Evolutionary conservation across 23 red algal genomes (phyloP).

Genomic region (Gracilaria gracilis): DNA sequence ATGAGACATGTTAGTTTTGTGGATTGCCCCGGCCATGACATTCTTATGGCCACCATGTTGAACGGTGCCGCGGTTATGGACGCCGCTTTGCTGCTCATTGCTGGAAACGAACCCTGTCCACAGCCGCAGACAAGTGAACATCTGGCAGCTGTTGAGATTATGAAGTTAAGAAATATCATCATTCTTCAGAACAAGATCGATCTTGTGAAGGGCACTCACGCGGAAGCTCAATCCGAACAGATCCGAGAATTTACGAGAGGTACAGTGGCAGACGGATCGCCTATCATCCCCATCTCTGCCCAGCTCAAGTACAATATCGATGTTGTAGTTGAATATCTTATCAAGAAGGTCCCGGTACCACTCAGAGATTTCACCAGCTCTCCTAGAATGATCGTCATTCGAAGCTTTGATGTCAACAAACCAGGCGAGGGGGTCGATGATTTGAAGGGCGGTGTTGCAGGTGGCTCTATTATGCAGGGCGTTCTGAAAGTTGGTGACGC

Average conservation of each 20-base stretch:
- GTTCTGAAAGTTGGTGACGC: constrained; percentile 92
- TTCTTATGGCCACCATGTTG: constrained; percentile 99
- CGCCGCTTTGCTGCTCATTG: constrained; percentile 96
- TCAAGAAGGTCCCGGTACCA: constrained; percentile 96
- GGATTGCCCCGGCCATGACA: constrained; percentile 99
- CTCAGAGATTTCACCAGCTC: constrained; percentile 83
- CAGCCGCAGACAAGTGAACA: constrained; percentile 99
- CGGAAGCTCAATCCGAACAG: constrained; percentile 92
- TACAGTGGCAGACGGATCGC: constrained; percentile 89
- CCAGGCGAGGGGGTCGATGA: constrained; percentile 96
- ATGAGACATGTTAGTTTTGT: constrained; percentile 96
- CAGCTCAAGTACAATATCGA: constrained; percentile 99
- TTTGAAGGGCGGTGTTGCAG: constrained; percentile 95
- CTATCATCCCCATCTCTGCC: constrained; percentile 96
- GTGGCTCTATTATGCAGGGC: constrained; percentile 98
- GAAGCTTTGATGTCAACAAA: constrained; percentile 99
- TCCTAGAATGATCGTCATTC: constrained; percentile 97
- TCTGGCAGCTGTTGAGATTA: constrained; percentile 97
- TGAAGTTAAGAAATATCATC: constrained; percentile 96
- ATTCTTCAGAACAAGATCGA: constrained; percentile 99
- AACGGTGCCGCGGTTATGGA: constrained; percentile 99
- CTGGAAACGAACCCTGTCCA: constrained; percentile 97
- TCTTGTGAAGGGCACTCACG: constrained; percentile 91
- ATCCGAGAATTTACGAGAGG: constrained; percentile 91
- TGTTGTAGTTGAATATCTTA: constrained; percentile 98